These are phyloP conservation scores for Geotrichum candidum DNA, from an alignment of 1,139 yeast genomes.

Conservation along the genomic window DNA sequence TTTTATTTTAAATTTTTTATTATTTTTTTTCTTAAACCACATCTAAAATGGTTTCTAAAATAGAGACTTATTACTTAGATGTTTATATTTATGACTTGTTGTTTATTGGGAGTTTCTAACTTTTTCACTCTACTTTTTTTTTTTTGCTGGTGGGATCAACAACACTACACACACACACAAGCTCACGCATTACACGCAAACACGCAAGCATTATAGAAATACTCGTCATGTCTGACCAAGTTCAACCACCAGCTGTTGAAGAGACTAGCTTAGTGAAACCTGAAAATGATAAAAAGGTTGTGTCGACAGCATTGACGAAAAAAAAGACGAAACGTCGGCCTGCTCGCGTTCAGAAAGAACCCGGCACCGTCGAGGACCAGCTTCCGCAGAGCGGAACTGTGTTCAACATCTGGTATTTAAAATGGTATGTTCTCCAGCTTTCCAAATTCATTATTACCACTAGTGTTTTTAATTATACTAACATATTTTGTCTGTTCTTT, in stretches of 20 bases:
- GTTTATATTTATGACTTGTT: not conserved
- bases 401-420: conserved; percentile 82
- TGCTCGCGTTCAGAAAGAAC: conserved; percentile 71
- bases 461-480: not conserved
- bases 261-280: not conserved
- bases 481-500: not conserved
- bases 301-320: not conserved
- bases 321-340: conserved; percentile 34
- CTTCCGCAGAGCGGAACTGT: conserved; percentile 78
- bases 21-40: not conserved
- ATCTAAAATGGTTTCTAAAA: not conserved
- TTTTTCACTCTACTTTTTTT: not conserved
- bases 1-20: too few relatives aligned
- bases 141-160: not conserved
- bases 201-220: not conserved
- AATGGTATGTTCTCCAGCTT: conserved; percentile 46
- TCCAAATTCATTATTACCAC: not conserved
- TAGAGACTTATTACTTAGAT: not conserved
- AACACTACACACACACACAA: not conserved
- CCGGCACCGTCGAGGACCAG: conserved; percentile 54
- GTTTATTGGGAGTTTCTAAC: not conserved
- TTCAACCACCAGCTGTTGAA: not conserved
- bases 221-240: not conserved
- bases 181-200: too few relatives aligned
- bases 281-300: not conserved